Conservation (phyloP, 495 filamentous ascomycete genomes). For the Halenospora varia region DNA sequence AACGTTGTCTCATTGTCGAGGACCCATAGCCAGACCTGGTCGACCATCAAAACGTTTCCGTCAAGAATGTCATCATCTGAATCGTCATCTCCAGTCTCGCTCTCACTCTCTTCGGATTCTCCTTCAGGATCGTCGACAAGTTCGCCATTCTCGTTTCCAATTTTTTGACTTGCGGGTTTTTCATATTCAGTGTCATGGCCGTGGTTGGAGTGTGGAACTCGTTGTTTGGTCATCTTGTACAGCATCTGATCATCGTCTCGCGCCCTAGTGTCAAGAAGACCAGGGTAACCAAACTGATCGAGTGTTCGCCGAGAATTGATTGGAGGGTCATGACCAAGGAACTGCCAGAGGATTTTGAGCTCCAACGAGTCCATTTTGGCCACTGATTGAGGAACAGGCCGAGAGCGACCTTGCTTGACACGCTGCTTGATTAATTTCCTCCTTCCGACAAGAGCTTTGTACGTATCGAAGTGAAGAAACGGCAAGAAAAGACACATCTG, state of each 20-base stretch:
- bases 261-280: conserved; percentile 55
- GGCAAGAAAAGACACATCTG: conserved; percentile 43
- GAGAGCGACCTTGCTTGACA: conserved; percentile 50
- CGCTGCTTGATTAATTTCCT: conserved; percentile 54
- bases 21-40: conserved; percentile 57
- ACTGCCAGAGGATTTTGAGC: conserved; percentile 59
- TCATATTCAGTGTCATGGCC: too few relatives aligned
- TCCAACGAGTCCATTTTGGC: conserved; percentile 48
- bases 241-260: conserved; percentile 69
- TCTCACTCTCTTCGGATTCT: conserved; percentile 15
- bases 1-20: background rate
- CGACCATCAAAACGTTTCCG: conserved; percentile 64
- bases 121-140: conserved; percentile 15
- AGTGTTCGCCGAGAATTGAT: conserved; percentile 61
- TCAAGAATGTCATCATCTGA: conserved; percentile 40
- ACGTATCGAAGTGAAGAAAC: conserved; percentile 67
- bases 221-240: conserved; percentile 60
- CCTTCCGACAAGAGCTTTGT: conserved; percentile 53
- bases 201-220: too few relatives aligned
- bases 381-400: conserved; percentile 51
- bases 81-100: conserved; percentile 7
- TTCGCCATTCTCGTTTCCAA: too few relatives aligned
- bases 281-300: conserved; percentile 64
- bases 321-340: conserved; percentile 59
- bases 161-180: too few relatives aligned